Evolutionary conservation across 495 filamentous ascomycete species (phyloP).

Genomic region (Bryoglossum gracile): DNA sequence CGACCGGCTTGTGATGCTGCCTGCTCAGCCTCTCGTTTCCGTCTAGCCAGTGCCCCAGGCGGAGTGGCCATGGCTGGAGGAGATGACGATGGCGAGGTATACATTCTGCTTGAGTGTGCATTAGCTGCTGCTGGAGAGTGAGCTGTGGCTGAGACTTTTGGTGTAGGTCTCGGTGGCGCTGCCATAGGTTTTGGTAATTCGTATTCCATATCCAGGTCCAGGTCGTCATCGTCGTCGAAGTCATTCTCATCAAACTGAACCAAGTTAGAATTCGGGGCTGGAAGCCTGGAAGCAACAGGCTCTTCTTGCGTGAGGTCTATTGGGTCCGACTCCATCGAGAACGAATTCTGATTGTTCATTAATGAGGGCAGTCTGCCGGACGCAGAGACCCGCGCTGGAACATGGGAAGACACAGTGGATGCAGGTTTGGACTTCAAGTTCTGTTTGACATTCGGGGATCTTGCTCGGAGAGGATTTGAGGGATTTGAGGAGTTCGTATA

Average conservation of each 20-base stretch:
- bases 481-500: constrained; percentile 14
- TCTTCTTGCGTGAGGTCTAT: constrained; percentile 18
- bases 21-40: background rate
- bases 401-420: constrained; percentile 1
- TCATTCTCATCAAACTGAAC: constrained; percentile 56
- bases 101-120: constrained; percentile 17
- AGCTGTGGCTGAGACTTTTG: constrained; percentile 13
- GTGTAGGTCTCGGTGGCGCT: constrained; percentile 25
- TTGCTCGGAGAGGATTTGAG: constrained; percentile 15
- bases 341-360: constrained; percentile 34
- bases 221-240: constrained; percentile 60
- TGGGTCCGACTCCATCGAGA: constrained; percentile 30
- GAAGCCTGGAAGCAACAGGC: constrained; percentile 10
- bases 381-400: constrained; percentile 19
- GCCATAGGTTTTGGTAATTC: constrained; percentile 36
- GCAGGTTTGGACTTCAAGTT: constrained; percentile 4
- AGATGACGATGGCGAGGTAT: constrained; percentile 24
- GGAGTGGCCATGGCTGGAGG: constrained; percentile 20
- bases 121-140: constrained; percentile 9
- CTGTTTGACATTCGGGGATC: constrained; percentile 18
- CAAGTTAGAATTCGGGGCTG: constrained; percentile 11
- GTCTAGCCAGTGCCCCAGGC: constrained; percentile 6
- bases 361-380: constrained; percentile 27
- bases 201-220: constrained; percentile 53
- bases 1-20: background rate